A percentile compares a stretch with the other conserved stretches of the same genome.
phyloP scores from a whole-genome alignment of 2,329 filamentous ascomycete species.

The Fusarium begoniae region DNA sequence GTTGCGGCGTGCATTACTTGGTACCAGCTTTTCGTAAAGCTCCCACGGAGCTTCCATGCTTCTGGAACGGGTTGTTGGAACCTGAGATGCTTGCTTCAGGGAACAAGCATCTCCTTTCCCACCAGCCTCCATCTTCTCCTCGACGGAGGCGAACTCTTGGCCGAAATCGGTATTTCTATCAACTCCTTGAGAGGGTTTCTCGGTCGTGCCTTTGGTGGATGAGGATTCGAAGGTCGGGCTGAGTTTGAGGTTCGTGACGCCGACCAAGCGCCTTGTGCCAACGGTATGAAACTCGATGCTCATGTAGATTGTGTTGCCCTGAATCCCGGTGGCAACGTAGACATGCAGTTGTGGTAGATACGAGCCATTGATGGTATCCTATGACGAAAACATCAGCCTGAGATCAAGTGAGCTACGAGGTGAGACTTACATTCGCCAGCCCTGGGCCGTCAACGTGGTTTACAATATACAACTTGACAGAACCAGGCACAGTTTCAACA shows the following conservation, averaged over 20 bases:
- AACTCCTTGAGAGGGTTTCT: background rate
- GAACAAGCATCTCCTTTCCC: background rate
- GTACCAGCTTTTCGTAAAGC: background rate
- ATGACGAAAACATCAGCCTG: background rate
- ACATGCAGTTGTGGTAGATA: constrained; percentile 40
- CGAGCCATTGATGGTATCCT: constrained; percentile 41
- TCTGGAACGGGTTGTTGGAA: background rate
- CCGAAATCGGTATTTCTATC: background rate
- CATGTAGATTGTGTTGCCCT: background rate
- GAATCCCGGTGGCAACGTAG: constrained; percentile 8
- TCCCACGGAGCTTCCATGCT: background rate
- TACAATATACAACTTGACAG: background rate
- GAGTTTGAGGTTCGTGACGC: constrained; percentile 14
- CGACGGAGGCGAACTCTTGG: background rate
- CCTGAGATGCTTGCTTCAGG: background rate
- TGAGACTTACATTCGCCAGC: constrained; percentile 32
- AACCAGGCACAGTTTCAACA: background rate
- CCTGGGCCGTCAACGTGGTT: background rate
- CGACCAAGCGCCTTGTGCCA: constrained; percentile 36
- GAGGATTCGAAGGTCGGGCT: background rate
- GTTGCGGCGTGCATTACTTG: background rate
- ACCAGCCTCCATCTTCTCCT: background rate
- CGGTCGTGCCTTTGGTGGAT: background rate
- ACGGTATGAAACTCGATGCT: constrained; percentile 35
- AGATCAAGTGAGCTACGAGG: background rate